A percentile compares a stretch with the other conserved stretches of the same genome.
Evolutionary conservation across 768 basidiomycete species (phyloP).

Genomic region (Gyrodon lividus): DNA sequence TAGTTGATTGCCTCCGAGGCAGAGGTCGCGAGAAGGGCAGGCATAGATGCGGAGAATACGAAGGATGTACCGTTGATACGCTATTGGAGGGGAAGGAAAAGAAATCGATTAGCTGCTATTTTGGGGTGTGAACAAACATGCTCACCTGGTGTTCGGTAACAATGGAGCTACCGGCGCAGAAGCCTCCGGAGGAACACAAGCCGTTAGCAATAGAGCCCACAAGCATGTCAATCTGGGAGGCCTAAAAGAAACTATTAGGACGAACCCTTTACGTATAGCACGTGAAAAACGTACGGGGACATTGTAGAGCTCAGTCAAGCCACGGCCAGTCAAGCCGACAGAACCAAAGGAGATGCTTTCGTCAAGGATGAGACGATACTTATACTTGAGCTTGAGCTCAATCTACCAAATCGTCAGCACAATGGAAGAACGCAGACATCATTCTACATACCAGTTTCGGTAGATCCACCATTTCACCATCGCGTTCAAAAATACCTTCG

Average conservation of each 20-base stretch:
- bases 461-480: slow-evolving; percentile 89
- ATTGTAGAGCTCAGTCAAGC: slow-evolving; percentile 92
- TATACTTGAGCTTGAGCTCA: slow-evolving; percentile 92
- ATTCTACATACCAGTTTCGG: slow-evolving; percentile 76
- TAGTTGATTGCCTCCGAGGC: slow-evolving; percentile 85
- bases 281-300: slow-evolving; percentile 65
- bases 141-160: slow-evolving; percentile 87
- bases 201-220: slow-evolving; percentile 86
- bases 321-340: slow-evolving; percentile 90
- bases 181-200: slow-evolving; percentile 84
- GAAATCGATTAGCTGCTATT: background rate
- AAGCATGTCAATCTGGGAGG: slow-evolving; percentile 91
- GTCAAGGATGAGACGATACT: slow-evolving; percentile 92
- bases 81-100: slow-evolving; percentile 34
- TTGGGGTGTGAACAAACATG: background rate
- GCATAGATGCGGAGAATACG: slow-evolving; percentile 95
- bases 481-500: slow-evolving; percentile 95
- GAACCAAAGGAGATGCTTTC: slow-evolving; percentile 93
- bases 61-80: slow-evolving; percentile 95
- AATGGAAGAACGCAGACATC: background rate
- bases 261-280: background rate
- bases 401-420: slow-evolving; percentile 49
- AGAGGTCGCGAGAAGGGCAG: slow-evolving; percentile 83
- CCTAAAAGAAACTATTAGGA: slow-evolving; percentile 41
- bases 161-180: slow-evolving; percentile 84